Percentiles rank a stretch among this genome's conserved stretches.
Conservation (phyloP, 345 rosid species). For the Raphanus raphanistrum region DNA sequence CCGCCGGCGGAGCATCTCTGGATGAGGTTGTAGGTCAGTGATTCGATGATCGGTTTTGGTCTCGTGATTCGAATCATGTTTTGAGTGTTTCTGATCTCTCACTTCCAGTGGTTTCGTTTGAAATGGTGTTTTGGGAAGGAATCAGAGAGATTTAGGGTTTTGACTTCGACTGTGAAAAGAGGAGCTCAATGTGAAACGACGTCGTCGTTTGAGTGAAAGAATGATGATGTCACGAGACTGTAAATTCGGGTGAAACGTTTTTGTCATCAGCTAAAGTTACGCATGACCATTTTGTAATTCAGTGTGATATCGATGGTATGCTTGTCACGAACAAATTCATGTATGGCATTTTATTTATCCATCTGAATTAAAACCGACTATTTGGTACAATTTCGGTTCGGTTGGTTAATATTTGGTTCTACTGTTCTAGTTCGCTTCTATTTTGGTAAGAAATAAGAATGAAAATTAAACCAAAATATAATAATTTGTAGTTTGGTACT, state of each 20-base stretch:
- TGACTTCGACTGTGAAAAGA: background rate
- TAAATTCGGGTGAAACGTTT: background rate
- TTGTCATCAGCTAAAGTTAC: background rate
- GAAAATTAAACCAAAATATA: too few relatives aligned
- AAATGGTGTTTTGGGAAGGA: background rate
- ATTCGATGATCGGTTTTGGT: constrained; percentile 41
- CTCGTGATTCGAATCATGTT: constrained; percentile 48
- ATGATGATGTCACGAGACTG: background rate
- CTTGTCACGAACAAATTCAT: too few relatives aligned
- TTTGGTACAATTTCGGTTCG: background rate
- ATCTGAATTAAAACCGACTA: background rate
- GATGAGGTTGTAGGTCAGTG: constrained; percentile 42
- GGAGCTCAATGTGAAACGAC: background rate
- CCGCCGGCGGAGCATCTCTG: constrained; percentile 71
- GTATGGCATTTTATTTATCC: background rate
- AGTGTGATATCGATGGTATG: too few relatives aligned
- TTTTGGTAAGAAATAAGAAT: background rate
- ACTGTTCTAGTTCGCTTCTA: background rate
- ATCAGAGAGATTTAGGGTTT: background rate
- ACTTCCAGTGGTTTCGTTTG: background rate
- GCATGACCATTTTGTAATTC: too few relatives aligned
- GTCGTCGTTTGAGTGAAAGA: background rate
- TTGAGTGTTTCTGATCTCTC: background rate
- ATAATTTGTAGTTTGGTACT: too few relatives aligned
- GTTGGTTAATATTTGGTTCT: background rate